These are phyloP conservation scores for Aspergillus uvarum DNA, from an alignment of 2,329 filamentous ascomycete genomes.

Conservation along the genomic window DNA sequence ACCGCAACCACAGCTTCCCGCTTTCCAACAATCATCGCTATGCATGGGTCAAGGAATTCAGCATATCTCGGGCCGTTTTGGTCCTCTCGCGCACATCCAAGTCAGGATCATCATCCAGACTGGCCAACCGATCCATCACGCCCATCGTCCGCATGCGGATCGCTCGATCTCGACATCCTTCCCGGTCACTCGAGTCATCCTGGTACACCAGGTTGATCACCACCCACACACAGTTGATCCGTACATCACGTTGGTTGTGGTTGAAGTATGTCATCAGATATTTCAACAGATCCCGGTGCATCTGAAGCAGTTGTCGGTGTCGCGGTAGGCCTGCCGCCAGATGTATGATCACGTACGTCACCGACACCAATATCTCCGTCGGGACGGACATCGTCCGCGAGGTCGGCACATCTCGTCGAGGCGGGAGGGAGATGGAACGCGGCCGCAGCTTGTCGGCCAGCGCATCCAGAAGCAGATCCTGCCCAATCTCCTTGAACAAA, in stretches of 20 bases:
- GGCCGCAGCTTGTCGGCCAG: constrained; percentile 74
- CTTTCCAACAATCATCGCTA: constrained; percentile 15
- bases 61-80: constrained; percentile 73
- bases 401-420: constrained; percentile 32
- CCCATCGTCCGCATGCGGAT: constrained; percentile 69
- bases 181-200: constrained; percentile 69
- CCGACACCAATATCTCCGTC: constrained; percentile 70
- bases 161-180: constrained; percentile 66
- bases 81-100: constrained; percentile 81
- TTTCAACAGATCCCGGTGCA: constrained; percentile 73
- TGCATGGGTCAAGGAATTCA: constrained; percentile 45
- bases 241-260: constrained; percentile 71
- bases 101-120: constrained; percentile 67
- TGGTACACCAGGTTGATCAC: constrained; percentile 82
- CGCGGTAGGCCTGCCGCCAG: constrained; percentile 77
- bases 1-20: background rate
- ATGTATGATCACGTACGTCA: constrained; percentile 82
- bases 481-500: constrained; percentile 72
- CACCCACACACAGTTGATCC: constrained; percentile 77
- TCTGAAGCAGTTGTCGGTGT: constrained; percentile 74
- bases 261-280: constrained; percentile 71
- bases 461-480: constrained; percentile 76
- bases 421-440: constrained; percentile 33
- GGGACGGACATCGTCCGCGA: constrained; percentile 36
- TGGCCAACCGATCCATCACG: constrained; percentile 65